Percentiles rank a stretch among this genome's conserved stretches.
Conservation (phyloP, 2,329 filamentous ascomycete species). For the Aspergillus viridinutans region DNA sequence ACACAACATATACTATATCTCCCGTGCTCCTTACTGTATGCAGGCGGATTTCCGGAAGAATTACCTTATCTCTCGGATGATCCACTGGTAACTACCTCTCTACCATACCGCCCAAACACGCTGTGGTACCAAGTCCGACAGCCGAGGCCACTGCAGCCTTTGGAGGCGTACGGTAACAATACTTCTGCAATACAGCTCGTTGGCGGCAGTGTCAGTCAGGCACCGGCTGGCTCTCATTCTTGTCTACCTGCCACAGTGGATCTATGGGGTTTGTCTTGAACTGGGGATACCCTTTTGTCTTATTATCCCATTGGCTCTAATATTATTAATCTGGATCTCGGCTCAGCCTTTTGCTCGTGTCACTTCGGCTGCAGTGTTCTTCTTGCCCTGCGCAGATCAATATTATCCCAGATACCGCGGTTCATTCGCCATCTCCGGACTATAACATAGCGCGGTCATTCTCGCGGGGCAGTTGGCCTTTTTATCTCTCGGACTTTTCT, state of each 20-base stretch:
- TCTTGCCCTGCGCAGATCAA: background rate
- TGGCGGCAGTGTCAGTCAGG: slow-evolving; percentile 25
- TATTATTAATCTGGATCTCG: slow-evolving; percentile 1
- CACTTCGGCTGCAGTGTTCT: background rate
- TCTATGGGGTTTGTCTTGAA: background rate
- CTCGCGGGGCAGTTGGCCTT: background rate
- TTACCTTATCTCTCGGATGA: no score
- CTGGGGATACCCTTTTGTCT: background rate
- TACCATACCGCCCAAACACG: background rate
- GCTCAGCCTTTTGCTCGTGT: slow-evolving; percentile 5
- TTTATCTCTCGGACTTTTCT: background rate
- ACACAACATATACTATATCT: background rate
- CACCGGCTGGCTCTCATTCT: background rate
- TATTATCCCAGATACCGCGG: slow-evolving; percentile 6
- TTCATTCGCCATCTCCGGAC: background rate
- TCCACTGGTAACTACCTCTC: background rate
- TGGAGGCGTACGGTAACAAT: slow-evolving; percentile 22
- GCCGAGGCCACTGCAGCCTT: slow-evolving; percentile 18
- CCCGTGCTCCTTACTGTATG: background rate
- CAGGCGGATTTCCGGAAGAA: no score
- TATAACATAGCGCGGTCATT: background rate
- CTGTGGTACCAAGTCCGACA: slow-evolving; percentile 8
- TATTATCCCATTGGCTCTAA: background rate
- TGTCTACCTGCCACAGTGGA: background rate
- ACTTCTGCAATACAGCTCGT: slow-evolving; percentile 8